Conservation (phyloP, 2,329 filamentous ascomycete genomes). For the Incumbomyces lentus region DNA sequence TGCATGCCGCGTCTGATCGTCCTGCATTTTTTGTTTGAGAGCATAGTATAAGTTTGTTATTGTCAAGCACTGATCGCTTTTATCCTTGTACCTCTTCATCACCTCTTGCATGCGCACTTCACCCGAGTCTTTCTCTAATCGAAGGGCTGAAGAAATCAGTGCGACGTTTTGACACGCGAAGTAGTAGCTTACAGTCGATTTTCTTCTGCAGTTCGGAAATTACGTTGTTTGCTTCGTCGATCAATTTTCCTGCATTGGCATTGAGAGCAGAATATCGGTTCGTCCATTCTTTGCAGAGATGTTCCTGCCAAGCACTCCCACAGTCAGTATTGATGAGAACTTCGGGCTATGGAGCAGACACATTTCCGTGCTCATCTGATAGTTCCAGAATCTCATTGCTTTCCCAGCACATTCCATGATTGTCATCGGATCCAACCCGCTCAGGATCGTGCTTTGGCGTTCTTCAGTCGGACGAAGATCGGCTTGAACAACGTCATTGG, state of each 20-base stretch:
- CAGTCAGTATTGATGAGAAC: background rate
- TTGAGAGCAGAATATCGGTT: slow-evolving; percentile 60
- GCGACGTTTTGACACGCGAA: slow-evolving; percentile 22
- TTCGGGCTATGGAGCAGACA: slow-evolving; percentile 26
- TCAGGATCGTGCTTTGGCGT: slow-evolving; percentile 78
- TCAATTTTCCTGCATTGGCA: slow-evolving; percentile 58
- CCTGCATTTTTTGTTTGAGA: slow-evolving; percentile 46
- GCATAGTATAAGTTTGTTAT: slow-evolving; percentile 52
- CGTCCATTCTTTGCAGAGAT: slow-evolving; percentile 58
- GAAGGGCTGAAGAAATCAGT: slow-evolving; percentile 37
- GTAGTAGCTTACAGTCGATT: slow-evolving; percentile 42
- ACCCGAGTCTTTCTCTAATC: slow-evolving; percentile 52
- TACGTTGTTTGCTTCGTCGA: slow-evolving; percentile 65
- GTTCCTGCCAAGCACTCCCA: slow-evolving; percentile 63
- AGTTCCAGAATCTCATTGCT: slow-evolving; percentile 74
- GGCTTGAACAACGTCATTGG: slow-evolving; percentile 63
- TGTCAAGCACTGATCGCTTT: slow-evolving; percentile 57
- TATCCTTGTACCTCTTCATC: slow-evolving; percentile 55
- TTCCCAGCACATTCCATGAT: slow-evolving; percentile 81
- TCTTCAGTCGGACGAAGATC: slow-evolving; percentile 72
- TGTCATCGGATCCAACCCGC: slow-evolving; percentile 66
- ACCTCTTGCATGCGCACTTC: slow-evolving; percentile 65
- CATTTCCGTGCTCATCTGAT: slow-evolving; percentile 79
- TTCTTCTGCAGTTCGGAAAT: slow-evolving; percentile 57
- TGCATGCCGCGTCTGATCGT: slow-evolving; percentile 43